Base-by-base conservation (phyloP, 2,329 filamentous ascomycete genomes). In the Aureobasidium vineae region DNA sequence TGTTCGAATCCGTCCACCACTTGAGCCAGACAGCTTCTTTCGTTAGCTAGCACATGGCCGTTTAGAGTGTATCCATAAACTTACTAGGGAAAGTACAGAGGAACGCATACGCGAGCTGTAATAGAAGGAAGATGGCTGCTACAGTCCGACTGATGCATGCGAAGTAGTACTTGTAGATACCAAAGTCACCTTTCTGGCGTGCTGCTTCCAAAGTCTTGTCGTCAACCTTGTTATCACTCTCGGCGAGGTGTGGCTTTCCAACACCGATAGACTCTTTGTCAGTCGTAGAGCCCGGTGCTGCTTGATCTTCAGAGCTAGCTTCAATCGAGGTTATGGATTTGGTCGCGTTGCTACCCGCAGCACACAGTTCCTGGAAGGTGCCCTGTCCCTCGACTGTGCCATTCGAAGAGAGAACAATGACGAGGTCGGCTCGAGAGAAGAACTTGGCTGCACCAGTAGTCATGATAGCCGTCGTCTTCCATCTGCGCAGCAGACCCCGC, bases 401-500 rank as follows among this genome's bases (percentile, higher is more conserved):
- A 8, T 31, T 23, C 3, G 43, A 43, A 31, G 31, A 40, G 19
- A 63, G 69, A 11, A 73, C 73, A 15, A 80, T 72, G 21, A 81
- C 76, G 15, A 77, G 73, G 50, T 85, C 80, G 26, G 78, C 74
- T 52, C 73, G 2, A 63, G 71, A 4, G 78, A 72, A 31, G 77
- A 66, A 71, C 69, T 68, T 71, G 74, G 74, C 69, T 3, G 75
- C 73, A 59, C 36, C 23, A 13, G 21, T 40, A 2, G 77, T 76
- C 10, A 84, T 72, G 1, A 85, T 66, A 0, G 81, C 78, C 0
- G 80, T 82, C 8, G 75, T 74, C 0, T 75, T 73, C 31, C 73
- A 70, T 16, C 69, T 71, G 11, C 77, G 76, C 1, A 83, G 70
- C 0, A 84, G 66, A 0, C 83, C 83, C 2, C 72, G 65, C 2